These are phyloP conservation scores for Hondaea fermentalgiana DNA, from an alignment of 108 stramenopile genomes.

Conservation along the genomic window DNA sequence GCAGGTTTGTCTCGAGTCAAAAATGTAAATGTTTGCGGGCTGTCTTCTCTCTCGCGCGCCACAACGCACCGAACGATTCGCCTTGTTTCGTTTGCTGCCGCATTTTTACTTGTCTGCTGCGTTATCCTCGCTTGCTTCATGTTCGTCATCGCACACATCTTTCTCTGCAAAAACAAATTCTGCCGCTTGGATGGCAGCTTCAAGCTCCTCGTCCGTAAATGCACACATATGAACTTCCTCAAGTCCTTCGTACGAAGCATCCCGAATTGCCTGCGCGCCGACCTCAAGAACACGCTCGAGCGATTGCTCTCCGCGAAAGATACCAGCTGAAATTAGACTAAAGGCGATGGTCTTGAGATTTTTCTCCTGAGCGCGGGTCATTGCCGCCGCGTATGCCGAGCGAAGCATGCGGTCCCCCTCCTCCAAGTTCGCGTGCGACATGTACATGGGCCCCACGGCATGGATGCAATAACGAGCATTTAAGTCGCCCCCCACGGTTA, in stretches of 20 bases:
- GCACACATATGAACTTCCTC: slow-evolving; percentile 47
- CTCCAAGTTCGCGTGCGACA: background rate
- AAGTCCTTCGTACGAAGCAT: slow-evolving; percentile 29
- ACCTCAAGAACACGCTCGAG: slow-evolving; percentile 51
- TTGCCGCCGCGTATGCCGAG: background rate
- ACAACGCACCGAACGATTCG: no score
- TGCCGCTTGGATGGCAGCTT: background rate
- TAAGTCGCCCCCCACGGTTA: slow-evolving; percentile 57
- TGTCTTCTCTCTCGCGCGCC: no score
- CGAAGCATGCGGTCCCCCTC: background rate
- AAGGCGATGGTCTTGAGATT: slow-evolving; percentile 50
- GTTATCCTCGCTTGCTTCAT: background rate
- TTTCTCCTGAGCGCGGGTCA: background rate
- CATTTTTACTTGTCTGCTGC: no score
- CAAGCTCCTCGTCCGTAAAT: slow-evolving; percentile 35
- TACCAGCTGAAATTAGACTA: slow-evolving; percentile 61
- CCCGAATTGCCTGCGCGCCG: slow-evolving; percentile 38
- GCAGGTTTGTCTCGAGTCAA: no score
- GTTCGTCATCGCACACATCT: background rate
- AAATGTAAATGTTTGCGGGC: no score
- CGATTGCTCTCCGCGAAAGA: slow-evolving; percentile 53
- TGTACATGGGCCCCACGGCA: slow-evolving; percentile 76
- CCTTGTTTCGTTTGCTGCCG: no score
- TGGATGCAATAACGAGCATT: slow-evolving; percentile 58
- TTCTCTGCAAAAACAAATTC: background rate